Conservation (phyloP, 2,329 filamentous ascomycete species). For the Teratosphaeria nubilosa region DNA sequence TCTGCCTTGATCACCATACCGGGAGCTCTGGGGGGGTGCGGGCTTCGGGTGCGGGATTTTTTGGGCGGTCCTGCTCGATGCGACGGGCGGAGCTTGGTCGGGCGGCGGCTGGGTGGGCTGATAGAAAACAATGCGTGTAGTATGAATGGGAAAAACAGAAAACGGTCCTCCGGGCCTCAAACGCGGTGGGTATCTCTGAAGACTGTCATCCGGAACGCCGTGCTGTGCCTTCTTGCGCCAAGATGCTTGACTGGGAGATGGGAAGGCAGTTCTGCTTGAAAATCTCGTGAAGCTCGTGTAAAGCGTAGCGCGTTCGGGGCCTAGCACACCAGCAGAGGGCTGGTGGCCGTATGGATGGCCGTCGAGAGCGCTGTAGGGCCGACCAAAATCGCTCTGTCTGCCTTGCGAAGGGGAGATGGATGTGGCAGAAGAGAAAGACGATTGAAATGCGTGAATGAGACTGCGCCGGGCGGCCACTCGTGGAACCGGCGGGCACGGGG, state of each 20-base stretch:
- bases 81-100: neutral
- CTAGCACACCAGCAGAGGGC: slow-evolving; percentile 25
- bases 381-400: slow-evolving; percentile 3
- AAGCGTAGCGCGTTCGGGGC: slow-evolving; percentile 14
- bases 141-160: slow-evolving; percentile 5
- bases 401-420: neutral
- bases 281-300: neutral
- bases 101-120: neutral
- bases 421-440: neutral
- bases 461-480: neutral
- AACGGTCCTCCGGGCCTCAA: slow-evolving; percentile 1
- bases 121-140: neutral
- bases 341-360: slow-evolving; percentile 20
- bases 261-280: neutral
- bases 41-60: slow-evolving; percentile 5
- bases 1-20: slow-evolving; percentile 39
- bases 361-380: neutral
- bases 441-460: neutral
- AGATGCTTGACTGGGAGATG: slow-evolving; percentile 1
- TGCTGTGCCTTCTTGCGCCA: slow-evolving; percentile 5
- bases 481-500: neutral
- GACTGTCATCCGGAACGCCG: slow-evolving; percentile 13
- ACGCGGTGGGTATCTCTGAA: slow-evolving; percentile 10
- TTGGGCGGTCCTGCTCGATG: slow-evolving; percentile 7
- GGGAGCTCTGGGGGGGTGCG: slow-evolving; percentile 1